Evolutionary conservation across 75 land plant genomes (phyloP).

Genomic region (Isoetes taiwanensis): DNA sequence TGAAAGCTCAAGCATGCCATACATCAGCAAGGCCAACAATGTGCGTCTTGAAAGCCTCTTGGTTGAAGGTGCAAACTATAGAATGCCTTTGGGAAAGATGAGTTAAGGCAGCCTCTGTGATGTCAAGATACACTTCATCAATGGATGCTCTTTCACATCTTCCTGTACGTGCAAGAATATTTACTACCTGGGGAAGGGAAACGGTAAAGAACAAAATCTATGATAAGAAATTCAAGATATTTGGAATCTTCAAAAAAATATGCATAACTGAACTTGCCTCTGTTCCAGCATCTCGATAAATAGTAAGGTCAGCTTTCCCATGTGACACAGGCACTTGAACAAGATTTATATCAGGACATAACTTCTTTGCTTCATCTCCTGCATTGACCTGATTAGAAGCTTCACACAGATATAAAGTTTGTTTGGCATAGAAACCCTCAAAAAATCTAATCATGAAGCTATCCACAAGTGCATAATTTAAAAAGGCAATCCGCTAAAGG

Average conservation of each 20-base stretch:
- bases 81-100: constrained; percentile 40
- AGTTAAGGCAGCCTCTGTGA: constrained; percentile 73
- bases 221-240: not conserved
- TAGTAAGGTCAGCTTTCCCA: constrained; percentile 75
- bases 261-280: constrained; percentile 39
- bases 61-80: constrained; percentile 34
- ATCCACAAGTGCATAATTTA: too few relatives aligned
- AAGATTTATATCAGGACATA: constrained; percentile 79
- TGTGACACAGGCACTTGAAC: constrained; percentile 89
- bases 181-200: constrained; percentile 43
- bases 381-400: too few relatives aligned
- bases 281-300: constrained; percentile 83
- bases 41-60: constrained; percentile 65
- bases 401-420: too few relatives aligned
- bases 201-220: not conserved
- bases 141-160: constrained; percentile 93
- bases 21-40: constrained; percentile 59
- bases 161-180: constrained; percentile 58
- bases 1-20: not conserved
- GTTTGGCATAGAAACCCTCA: too few relatives aligned
- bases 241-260: not conserved
- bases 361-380: constrained; percentile 84
- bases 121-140: constrained; percentile 96
- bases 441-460: too few relatives aligned
- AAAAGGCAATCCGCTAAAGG: too few relatives aligned